Evolutionary conservation across 768 basidiomycete species (phyloP), one percentile per base, ranked within the genome.

Genomic region (Sporobolomyces roseus): DNA sequence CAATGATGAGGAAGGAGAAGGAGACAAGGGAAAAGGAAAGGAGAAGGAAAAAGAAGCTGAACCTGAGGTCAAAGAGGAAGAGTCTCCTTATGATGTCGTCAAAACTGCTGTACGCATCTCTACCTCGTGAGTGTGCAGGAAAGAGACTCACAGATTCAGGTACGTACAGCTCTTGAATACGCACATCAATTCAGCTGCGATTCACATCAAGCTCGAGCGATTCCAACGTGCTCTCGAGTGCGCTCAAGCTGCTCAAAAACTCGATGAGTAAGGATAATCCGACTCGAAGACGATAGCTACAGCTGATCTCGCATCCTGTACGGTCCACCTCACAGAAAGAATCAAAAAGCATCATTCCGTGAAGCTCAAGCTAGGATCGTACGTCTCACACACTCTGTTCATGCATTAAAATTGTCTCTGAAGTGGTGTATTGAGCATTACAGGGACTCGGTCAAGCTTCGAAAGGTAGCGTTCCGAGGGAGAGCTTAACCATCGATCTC

Each of bases 321-420:
- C 54, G 21, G 23, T 35, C 33, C 10, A 7, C n/a, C 5, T 36
- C n/a, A 27, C 36, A 64, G 58, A 30, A 51, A 46, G 32, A 58
- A 61, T 36, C 16, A 36, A 21, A 64, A 69, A 36, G 71, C 66
- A 4, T 19, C 30, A 17, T 68, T 65, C 50, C 66, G 71, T 33
- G 60, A 62, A 45, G 71, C 63, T 4, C 71, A 72, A 46, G 71
- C 66, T 10, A 51, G 50, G 29, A 62, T 68, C 61, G 65, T 61
- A 41, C 4, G 63, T 32, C 4, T 41, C 17, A 9, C 38, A 9
- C 38, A 41, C 10, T 9, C 10, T 41, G 9, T 41, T 41, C 38
- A 17, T 17, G 9, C 38, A 41, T 9, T 41, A 9, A 9, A 9
- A 17, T 41, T 41, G 9, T 41, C 17, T 41, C 17, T 17, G 38